Conservation (phyloP, 2,329 filamentous ascomycete species). For the Colletotrichum sp. region DNA sequence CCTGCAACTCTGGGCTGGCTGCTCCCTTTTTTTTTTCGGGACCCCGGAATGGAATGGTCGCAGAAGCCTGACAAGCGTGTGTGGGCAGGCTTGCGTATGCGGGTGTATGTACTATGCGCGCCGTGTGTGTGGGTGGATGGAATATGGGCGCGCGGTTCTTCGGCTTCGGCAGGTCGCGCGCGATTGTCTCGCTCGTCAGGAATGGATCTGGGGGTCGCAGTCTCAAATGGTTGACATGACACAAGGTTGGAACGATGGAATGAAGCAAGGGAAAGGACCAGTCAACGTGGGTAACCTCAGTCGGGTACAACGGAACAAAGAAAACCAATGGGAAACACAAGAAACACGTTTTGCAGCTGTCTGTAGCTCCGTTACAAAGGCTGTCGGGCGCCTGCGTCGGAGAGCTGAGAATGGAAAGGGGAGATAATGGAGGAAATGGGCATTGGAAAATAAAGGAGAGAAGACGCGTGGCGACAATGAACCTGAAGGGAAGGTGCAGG, state of each 20-base stretch:
- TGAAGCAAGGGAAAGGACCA: neutral
- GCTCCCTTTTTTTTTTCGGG: slow-evolving; percentile 9
- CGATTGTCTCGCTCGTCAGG: slow-evolving; percentile 6
- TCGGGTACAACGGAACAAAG: neutral
- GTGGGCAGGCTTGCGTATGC: slow-evolving; percentile 6
- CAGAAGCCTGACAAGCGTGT: neutral
- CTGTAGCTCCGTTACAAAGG: neutral
- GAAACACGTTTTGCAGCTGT: neutral
- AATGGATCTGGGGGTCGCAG: neutral
- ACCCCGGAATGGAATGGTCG: slow-evolving; percentile 11
- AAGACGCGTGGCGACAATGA: slow-evolving; percentile 17
- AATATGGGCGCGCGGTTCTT: neutral
- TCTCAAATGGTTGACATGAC: neutral
- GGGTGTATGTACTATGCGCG: neutral
- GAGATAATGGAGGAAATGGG: neutral
- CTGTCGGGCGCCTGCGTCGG: neutral
- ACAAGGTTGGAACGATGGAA: neutral
- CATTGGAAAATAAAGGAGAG: neutral
- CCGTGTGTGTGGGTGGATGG: neutral
- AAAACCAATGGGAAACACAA: neutral
- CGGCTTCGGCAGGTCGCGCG: slow-evolving; percentile 1
- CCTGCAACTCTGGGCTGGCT: neutral
- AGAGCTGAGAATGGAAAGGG: neutral
- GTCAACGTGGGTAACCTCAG: neutral
- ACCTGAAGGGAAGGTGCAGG: neutral